Evolutionary conservation across 345 rosid genomes (phyloP).

Genomic region (Populus pruinosa): DNA sequence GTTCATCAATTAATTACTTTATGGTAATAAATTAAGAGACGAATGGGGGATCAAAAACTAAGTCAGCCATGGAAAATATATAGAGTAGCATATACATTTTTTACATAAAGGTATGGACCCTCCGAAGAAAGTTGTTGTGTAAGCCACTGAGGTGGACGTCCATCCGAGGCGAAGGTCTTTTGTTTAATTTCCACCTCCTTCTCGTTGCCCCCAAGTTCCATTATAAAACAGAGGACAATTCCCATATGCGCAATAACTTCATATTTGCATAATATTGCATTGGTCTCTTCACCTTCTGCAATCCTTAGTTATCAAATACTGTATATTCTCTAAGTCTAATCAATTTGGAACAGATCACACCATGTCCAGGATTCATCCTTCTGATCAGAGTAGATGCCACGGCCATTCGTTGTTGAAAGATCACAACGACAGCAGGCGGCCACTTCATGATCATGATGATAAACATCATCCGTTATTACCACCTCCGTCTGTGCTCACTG

Average conservation of each 20-base stretch:
- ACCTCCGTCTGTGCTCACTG: slow-evolving; percentile 26
- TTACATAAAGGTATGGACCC: slow-evolving; percentile 14
- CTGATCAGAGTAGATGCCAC: slow-evolving; percentile 7
- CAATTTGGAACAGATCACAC: neutral
- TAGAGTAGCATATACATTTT: neutral
- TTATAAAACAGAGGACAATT: slow-evolving; percentile 3
- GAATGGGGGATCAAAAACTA: neutral
- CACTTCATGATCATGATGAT: neutral
- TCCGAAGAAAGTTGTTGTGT: neutral
- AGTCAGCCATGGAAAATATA: neutral
- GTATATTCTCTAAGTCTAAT: neutral
- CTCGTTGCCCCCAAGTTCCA: neutral
- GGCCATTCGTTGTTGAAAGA: neutral
- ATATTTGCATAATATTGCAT: neutral
- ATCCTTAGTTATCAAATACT: neutral
- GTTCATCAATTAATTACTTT: no score
- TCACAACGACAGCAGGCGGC: neutral
- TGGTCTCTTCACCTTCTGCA: neutral
- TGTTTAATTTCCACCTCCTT: neutral
- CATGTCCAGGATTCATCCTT: slow-evolving; percentile 47
- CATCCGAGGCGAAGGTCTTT: neutral
- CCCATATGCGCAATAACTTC: neutral
- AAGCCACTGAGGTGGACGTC: slow-evolving; percentile 17
- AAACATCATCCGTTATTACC: neutral
- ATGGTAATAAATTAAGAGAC: neutral